Base-by-base conservation (phyloP, 2,329 filamentous ascomycete species). In the Aspergillus candidus region DNA sequence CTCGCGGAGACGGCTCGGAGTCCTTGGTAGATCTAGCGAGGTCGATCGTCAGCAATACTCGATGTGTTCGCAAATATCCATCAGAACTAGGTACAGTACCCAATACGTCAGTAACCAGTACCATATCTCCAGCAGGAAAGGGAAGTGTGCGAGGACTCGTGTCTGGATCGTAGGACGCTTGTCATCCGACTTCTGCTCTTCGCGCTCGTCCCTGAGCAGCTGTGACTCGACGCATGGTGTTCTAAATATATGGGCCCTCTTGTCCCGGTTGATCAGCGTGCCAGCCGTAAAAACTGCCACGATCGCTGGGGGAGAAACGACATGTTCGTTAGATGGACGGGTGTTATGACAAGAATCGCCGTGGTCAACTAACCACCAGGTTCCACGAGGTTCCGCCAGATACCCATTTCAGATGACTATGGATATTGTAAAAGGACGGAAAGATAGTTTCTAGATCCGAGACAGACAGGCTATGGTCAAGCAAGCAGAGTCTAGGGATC, bases 1-100 rank as follows among this genome's bases (percentile, higher is more conserved):
- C 63, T 56, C 11, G 71, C 72, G 2, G 71, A 71, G 17, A 68
- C 40, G 10, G 72, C 72, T 13, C 71, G 67, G 15, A 71, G 55
- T 4, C 68, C 63, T 54, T 74, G 72, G 39, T 74, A 74, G 35
- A 69, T 50, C 60, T 62, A 41, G n/a, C 10, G 8, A n/a, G 6
- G 31, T 13, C n/a, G 11, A 35, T 11, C 17, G 11, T n/a, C 5
- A 35, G 17, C 22, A 18, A 18, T 18, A 4, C 18, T 18, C 6
- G 6, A 18, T 18, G 6, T 18, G 4, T 6, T 4, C 4, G 3
- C 18, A 13, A 13, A 11, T 33, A 11, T 13, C 36, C 13, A 27
- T 27, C 22, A 14, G 18, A 15, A 13, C 4, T 34, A 17, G 32
- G n/a, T 22, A 34, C 32, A 43, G 18, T 51, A 66, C 60, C 60